Base-by-base conservation (phyloP, 495 filamentous ascomycete species). In the Pseudevernia furfuracea region DNA sequence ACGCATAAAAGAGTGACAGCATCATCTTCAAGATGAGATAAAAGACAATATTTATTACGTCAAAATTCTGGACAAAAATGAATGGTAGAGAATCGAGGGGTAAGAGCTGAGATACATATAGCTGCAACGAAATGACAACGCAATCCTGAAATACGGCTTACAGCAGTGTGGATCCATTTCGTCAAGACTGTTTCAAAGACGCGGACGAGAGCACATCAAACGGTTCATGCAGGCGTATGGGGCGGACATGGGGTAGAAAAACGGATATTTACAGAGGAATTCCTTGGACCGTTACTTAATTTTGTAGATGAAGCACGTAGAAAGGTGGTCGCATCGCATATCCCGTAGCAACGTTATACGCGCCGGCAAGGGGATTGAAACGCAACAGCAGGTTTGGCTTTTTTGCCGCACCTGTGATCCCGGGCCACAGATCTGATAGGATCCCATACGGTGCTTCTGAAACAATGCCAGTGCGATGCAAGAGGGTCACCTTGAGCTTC, bases 11-110 rank as follows among this genome's bases (percentile, higher is more conserved):
- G 52, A 63, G 39, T 28, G 52, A 63, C 61, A 58, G 36, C 37
- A 63, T 58, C 61, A 57, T 63, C 61, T 46, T 57, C 44, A 58
- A 44, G 38, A 58, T 58, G 49, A 36, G 30, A 15, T 17, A 43
- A 46, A 58, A 57, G 39, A 41, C 38, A 58, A 21, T 34, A 36
- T 19, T 19, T 58, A 63, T 43, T 61, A 56, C 39, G 10, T n/a
- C 39, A 37, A n/a, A 19, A 34, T 25, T 15, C n/a, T 44, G 21
- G 38, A 37, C 21, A 37, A 43, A 6, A 58, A 32, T 11, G 28
- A 36, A 63, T 37, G 28, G 39, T 8, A 28, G 30, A 6, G 30
- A 44, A 10, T 32, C 41, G 28, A 58, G 49, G 25, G 25, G 52
- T n/a, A 63, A 32, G 37, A 23, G 55, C 36, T 58, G 23, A 55